Evolutionary conservation across 257 asterid genomes (phyloP).

Genomic region (Gentiana straminea): DNA sequence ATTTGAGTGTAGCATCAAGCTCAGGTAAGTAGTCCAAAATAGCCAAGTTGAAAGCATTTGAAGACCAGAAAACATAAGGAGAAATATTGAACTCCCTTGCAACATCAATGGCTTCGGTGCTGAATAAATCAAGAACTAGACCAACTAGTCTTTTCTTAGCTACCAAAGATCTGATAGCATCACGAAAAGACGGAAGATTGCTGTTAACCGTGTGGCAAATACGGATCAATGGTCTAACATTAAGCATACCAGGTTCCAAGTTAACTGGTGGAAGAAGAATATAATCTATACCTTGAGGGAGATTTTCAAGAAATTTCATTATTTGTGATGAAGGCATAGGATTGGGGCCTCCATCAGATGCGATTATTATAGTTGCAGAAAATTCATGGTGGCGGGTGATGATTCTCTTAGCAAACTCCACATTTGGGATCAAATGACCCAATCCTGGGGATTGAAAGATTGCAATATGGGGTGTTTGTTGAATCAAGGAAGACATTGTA

Average conservation of each 20-base stretch:
- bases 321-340: background rate
- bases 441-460: slow-evolving; percentile 12
- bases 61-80: slow-evolving; percentile 14
- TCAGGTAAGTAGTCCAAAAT: slow-evolving; percentile 8
- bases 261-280: slow-evolving; percentile 10
- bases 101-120: slow-evolving; percentile 18
- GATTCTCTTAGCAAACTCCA: slow-evolving; percentile 14
- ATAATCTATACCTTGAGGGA: background rate
- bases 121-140: slow-evolving; percentile 15
- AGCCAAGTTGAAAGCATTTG: slow-evolving; percentile 13
- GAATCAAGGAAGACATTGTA: background rate
- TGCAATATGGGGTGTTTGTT: slow-evolving; percentile 12
- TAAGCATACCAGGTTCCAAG: slow-evolving; percentile 3
- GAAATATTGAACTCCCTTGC: slow-evolving; percentile 13
- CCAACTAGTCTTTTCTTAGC: slow-evolving; percentile 3
- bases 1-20: slow-evolving; percentile 5
- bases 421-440: slow-evolving; percentile 14
- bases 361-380: slow-evolving; percentile 7
- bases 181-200: slow-evolving; percentile 8
- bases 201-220: slow-evolving; percentile 7
- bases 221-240: slow-evolving; percentile 2
- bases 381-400: slow-evolving; percentile 2
- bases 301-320: slow-evolving; percentile 1
- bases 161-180: background rate
- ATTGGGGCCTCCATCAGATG: slow-evolving; percentile 1